Conservation (phyloP, 129 eudicot species). For the Silybum marianum region DNA sequence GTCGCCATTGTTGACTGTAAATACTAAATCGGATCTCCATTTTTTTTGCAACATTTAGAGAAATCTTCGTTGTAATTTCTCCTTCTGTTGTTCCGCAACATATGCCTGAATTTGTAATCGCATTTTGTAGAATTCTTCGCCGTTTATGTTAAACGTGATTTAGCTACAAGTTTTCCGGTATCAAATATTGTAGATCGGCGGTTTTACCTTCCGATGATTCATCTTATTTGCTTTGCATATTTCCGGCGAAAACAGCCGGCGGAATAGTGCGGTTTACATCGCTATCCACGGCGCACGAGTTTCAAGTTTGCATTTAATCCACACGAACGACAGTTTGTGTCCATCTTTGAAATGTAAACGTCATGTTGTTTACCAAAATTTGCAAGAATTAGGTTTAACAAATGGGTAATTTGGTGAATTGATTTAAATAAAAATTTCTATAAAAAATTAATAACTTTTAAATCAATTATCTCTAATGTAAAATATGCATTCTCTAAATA, state of each 20-base stretch:
- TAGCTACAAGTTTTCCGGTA: conserved; percentile 1
- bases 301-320: background rate
- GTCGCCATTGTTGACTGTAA: conserved; percentile 14
- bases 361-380: background rate
- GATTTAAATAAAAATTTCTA: background rate
- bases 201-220: background rate
- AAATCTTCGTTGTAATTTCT: conserved; percentile 27
- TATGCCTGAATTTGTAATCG: conserved; percentile 20
- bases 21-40: conserved; percentile 16
- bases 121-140: conserved; percentile 22
- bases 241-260: conserved; percentile 14
- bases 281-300: background rate
- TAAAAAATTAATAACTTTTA: background rate
- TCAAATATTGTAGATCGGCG: background rate
- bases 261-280: background rate
- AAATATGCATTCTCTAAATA: too few relatives aligned
- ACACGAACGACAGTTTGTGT: background rate
- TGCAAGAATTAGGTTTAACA: background rate
- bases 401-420: background rate
- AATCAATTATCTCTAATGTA: too few relatives aligned
- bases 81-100: conserved; percentile 28
- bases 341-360: background rate
- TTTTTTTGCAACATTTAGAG: conserved; percentile 34
- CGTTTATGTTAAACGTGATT: background rate
- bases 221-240: background rate